Evolutionary conservation across 352 stramenopile species (phyloP).

Genomic region (Globisporangium nodosum): DNA sequence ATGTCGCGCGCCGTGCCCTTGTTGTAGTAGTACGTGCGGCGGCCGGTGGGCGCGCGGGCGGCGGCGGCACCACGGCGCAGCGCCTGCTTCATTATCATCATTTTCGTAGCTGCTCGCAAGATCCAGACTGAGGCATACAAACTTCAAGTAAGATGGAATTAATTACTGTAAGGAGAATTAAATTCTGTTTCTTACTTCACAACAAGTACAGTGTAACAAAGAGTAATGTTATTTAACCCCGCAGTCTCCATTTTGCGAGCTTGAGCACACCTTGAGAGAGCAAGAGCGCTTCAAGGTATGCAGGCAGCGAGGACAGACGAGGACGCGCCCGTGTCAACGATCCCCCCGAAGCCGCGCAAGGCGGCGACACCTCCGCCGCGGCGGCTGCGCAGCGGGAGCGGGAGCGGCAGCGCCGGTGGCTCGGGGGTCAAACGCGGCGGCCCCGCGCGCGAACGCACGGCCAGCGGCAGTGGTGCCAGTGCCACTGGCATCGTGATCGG

Average conservation of each 20-base stretch:
- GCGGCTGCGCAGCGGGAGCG: constrained; percentile 47
- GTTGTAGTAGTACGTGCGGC: constrained; percentile 54
- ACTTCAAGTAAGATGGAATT: neutral
- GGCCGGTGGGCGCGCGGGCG: neutral
- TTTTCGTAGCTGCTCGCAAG: neutral
- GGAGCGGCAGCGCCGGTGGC: constrained; percentile 32
- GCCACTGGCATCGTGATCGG: constrained; percentile 6
- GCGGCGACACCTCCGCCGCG: constrained; percentile 17
- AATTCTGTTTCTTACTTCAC: no score
- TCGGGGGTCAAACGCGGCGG: constrained; percentile 12
- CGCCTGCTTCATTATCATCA: neutral
- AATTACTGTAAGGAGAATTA: no score
- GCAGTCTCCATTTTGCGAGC: no score
- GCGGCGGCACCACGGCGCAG: neutral
- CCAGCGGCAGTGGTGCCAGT: constrained; percentile 19
- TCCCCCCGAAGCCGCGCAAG: constrained; percentile 37
- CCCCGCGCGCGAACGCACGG: constrained; percentile 15
- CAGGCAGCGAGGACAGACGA: neutral
- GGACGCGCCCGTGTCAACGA: neutral
- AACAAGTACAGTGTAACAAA: no score
- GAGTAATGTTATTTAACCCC: no score
- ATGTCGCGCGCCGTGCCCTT: constrained; percentile 87
- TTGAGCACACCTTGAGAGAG: neutral
- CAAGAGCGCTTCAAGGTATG: neutral
- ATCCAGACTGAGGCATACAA: neutral